phyloP scores from a whole-genome alignment of 139 green algal genomes.

The Spirogloea muscicola region DNA sequence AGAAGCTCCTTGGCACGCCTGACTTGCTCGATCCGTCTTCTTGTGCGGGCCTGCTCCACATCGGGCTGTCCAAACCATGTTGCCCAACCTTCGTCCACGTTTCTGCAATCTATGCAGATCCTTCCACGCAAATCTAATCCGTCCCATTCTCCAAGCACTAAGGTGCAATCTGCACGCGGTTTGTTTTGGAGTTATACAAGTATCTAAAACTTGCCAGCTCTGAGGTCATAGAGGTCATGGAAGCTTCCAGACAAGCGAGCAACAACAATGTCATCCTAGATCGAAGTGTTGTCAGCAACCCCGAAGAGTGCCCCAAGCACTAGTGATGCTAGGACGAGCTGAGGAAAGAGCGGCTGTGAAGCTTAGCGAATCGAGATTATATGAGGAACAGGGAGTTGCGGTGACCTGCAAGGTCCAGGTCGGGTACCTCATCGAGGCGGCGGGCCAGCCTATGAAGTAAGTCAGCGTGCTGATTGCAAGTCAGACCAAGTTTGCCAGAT shows the following conservation, averaged over 20 bases:
- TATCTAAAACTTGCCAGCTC: no score
- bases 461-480: not conserved
- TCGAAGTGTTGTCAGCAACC: no score
- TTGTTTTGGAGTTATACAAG: no score
- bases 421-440: slow-evolving; percentile 3
- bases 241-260: no score
- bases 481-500: slow-evolving; percentile 7
- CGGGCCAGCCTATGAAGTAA: not conserved
- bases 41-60: not conserved
- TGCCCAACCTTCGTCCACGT: slow-evolving; percentile 16
- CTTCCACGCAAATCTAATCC: slow-evolving; percentile 10
- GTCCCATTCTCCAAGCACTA: slow-evolving; percentile 15
- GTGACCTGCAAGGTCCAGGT: slow-evolving; percentile 20
- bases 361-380: no score
- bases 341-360: no score
- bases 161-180: no score
- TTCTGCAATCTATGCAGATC: slow-evolving; percentile 5
- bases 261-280: no score
- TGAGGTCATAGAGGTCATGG: no score
- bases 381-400: no score
- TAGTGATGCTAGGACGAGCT: no score
- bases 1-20: slow-evolving; percentile 3
- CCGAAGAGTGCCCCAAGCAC: no score
- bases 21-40: not conserved
- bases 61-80: not conserved